Percentiles rank a stretch among this genome's conserved stretches.
Conservation (phyloP, 139 green algal species). For the Coccomyxa sp. region DNA sequence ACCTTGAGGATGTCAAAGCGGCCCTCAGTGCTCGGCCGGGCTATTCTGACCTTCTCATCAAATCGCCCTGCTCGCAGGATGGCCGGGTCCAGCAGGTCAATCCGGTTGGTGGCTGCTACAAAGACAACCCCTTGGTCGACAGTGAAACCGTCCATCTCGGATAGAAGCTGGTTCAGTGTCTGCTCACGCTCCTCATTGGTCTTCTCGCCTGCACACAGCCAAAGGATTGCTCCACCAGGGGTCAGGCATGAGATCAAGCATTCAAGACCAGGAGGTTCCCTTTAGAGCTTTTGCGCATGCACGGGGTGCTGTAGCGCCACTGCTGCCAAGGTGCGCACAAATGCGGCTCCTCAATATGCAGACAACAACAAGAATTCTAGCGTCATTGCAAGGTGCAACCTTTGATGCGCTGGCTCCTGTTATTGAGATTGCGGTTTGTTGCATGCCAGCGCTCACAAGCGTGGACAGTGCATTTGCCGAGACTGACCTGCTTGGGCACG, state of each 20-base stretch:
- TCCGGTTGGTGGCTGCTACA: slow-evolving; percentile 91
- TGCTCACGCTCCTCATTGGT: slow-evolving; percentile 79
- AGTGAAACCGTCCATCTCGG: slow-evolving; percentile 98
- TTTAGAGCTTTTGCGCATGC: background rate
- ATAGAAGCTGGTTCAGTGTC: slow-evolving; percentile 97
- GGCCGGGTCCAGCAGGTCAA: slow-evolving; percentile 84
- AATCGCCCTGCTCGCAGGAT: slow-evolving; percentile 86
- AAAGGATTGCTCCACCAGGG: background rate
- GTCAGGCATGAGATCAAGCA: background rate
- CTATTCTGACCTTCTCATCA: slow-evolving; percentile 85
- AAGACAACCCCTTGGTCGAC: slow-evolving; percentile 93
- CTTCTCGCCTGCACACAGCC: slow-evolving; percentile 21
- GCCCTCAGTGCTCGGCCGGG: slow-evolving; percentile 64
- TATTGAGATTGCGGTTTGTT: too few species aligned
- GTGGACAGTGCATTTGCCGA: too few species aligned
- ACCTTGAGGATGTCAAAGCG: slow-evolving; percentile 77
- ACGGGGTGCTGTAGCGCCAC: background rate
- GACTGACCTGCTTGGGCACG: slow-evolving; percentile 70
- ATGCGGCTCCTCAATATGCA: too few species aligned
- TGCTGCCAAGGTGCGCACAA: background rate
- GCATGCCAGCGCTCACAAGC: too few species aligned
- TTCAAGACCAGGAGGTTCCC: background rate
- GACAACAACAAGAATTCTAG: too few species aligned
- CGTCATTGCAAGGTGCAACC: too few species aligned
- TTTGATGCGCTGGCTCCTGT: too few species aligned